phyloP scores from a whole-genome alignment of 345 rosid species.

The Euphorbia peplus region DNA sequence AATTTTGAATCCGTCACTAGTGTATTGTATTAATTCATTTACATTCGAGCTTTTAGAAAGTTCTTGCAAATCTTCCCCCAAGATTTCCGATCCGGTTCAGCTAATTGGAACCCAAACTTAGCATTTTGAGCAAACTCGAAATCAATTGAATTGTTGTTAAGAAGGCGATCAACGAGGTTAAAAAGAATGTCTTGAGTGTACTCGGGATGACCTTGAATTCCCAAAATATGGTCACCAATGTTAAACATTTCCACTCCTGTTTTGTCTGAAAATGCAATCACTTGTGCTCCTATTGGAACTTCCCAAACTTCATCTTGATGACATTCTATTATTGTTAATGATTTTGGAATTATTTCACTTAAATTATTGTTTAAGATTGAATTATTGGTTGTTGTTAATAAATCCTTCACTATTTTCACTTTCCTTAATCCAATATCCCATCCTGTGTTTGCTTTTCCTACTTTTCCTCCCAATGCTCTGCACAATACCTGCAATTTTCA shows the following conservation, averaged over 20 bases:
- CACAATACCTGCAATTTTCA: constrained; percentile 55
- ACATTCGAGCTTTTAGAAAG: constrained; percentile 49
- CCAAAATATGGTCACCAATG: constrained; percentile 58
- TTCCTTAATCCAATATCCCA: constrained; percentile 70
- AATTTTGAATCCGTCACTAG: too few species aligned
- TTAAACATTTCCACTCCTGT: constrained; percentile 74
- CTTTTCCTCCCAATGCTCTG: constrained; percentile 78
- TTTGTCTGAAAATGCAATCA: constrained; percentile 71
- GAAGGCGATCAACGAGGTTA: constrained; percentile 75
- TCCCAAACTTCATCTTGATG: constrained; percentile 90
- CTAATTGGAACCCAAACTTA: constrained; percentile 39
- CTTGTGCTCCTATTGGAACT: constrained; percentile 59
- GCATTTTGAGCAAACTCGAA: constrained; percentile 44
- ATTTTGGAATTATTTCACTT: constrained; percentile 36
- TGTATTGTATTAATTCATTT: too few species aligned
- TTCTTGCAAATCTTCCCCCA: constrained; percentile 62
- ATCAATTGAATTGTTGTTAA: constrained; percentile 44
- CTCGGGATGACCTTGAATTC: constrained; percentile 97
- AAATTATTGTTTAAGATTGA: constrained; percentile 30
- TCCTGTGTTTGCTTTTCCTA: constrained; percentile 64
- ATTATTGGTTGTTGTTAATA: constrained; percentile 23
- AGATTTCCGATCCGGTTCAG: constrained; percentile 50
- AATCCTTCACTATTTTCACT: constrained; percentile 55
- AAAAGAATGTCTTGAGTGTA: constrained; percentile 74
- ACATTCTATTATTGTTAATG: constrained; percentile 59